Evolutionary conservation across 208 protist species (phyloP), one percentile per base, ranked within the genome.

Genomic region (Crithidia mellificae): DNA sequence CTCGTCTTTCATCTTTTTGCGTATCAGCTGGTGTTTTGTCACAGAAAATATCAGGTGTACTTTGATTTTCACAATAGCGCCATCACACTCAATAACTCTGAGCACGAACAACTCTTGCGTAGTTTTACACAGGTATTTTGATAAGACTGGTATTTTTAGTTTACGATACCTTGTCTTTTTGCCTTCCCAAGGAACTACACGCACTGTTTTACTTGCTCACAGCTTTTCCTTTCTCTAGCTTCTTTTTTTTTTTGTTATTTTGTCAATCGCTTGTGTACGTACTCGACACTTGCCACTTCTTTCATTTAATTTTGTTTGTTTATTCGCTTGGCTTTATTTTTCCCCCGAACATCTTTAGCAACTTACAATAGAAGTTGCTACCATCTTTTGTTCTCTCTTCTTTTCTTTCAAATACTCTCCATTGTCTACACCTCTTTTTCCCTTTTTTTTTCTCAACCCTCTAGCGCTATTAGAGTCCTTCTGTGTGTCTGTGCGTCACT

Each of bases 191-290:
- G n/a, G n/a, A n/a, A n/a, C n/a, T n/a, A n/a, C n/a, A 46, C 3
- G 8, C 41, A 46, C 41, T 6, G 3, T 46, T 12, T n/a, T 15
- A 46, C 3, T 17, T 17, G 8, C 17, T 6, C 17, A n/a, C 41
- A 46, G 41, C 6, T 61, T 77, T 77, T 62, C 38, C 57, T 44
- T 68, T 46, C 46, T 54, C 54, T 59, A 65, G 14, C 46, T 57
- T 54, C 11, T 39, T 52, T 63, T 61, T 59, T 55, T 15, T 58
- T 12, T 66, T 17, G 17, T 64, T 68, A 19, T 29, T 29, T 34
- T 32, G 9, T 30, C 39, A 36, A 51, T 25, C 38, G 51, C 38
- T 24, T 46, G 38, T 64, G 58, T 59, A 61, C 50, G 58, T 56
- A 67, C 43, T 29, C 22, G 51, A 52, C 43, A 63, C 43, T 63